These are phyloP conservation scores for Mucor saturninus DNA, from an alignment of 371 early-diverging fungal genomes.

Conservation along the genomic window DNA sequence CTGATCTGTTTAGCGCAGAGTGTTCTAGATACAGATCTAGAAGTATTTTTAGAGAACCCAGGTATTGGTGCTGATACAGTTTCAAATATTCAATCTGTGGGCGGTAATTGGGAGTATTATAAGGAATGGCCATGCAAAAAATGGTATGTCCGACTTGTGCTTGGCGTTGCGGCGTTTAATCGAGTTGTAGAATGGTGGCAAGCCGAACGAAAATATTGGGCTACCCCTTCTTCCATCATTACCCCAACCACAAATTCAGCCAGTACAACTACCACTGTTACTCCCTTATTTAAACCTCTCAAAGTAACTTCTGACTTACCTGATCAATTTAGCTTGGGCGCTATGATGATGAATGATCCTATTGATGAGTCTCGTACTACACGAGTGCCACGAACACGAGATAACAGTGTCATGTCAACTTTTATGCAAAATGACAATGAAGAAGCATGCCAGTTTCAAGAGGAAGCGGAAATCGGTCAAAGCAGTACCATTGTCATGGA, in stretches of 20 bases:
- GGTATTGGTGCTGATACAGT: conserved; percentile 61
- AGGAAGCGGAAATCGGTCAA: conserved; percentile 61
- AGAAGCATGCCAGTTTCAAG: conserved; percentile 36
- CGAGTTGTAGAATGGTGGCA: conserved; percentile 71
- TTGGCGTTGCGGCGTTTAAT: conserved; percentile 63
- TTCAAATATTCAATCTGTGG: conserved; percentile 54
- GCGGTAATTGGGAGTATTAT: conserved; percentile 56
- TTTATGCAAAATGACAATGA: conserved; percentile 9
- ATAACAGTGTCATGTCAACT: conserved; percentile 11
- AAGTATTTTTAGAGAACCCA: conserved; percentile 55
- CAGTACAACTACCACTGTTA: conserved; percentile 7
- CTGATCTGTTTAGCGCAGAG: conserved; percentile 60
- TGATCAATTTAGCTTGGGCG: background rate
- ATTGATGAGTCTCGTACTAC: background rate
- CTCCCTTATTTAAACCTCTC: conserved; percentile 11
- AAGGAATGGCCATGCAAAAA: conserved; percentile 64
- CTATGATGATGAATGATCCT: background rate
- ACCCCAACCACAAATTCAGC: conserved; percentile 1
- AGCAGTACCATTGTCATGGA: conserved; percentile 69
- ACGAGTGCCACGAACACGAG: conserved; percentile 6
- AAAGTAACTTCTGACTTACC: too few relatives aligned
- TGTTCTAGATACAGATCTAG: conserved; percentile 61
- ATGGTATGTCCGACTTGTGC: conserved; percentile 59
- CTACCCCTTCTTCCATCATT: conserved; percentile 9
- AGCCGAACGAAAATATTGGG: conserved; percentile 56